These are phyloP conservation scores for Phytophthora syringae DNA, from an alignment of 352 stramenopile species.

Conservation along the genomic window DNA sequence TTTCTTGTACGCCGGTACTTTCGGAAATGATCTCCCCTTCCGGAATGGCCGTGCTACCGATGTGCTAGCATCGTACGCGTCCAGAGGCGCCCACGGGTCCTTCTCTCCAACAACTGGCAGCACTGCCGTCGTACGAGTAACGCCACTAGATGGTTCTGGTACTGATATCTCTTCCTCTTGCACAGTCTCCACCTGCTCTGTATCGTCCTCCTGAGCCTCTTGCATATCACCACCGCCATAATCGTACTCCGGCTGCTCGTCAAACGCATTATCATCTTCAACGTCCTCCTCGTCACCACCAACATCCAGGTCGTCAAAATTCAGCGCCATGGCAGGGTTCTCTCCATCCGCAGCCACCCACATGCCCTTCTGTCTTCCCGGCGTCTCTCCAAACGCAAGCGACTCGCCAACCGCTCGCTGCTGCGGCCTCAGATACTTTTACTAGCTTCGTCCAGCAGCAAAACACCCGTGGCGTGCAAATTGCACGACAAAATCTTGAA, in stretches of 20 bases:
- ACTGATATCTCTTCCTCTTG: conserved; percentile 6
- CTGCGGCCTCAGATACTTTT: conserved; percentile 61
- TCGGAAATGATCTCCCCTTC: conserved; percentile 77
- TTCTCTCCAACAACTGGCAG: conserved; percentile 38
- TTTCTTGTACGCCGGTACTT: conserved; percentile 48
- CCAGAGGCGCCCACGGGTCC: conserved; percentile 74
- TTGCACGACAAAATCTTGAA: conserved; percentile 88
- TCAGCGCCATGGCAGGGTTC: conserved; percentile 39
- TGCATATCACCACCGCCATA: conserved; percentile 39
- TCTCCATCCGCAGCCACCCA: conserved; percentile 29
- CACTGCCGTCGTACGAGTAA: background rate
- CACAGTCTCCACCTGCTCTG: conserved; percentile 1
- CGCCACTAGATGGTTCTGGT: background rate
- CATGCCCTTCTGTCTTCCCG: conserved; percentile 23
- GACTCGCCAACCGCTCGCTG: conserved; percentile 21
- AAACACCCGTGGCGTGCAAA: conserved; percentile 69
- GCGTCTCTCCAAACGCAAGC: conserved; percentile 35
- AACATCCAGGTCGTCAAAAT: conserved; percentile 55
- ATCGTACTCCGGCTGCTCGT: conserved; percentile 40
- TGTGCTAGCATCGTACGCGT: conserved; percentile 80
- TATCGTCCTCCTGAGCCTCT: conserved; percentile 25
- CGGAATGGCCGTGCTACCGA: conserved; percentile 71
- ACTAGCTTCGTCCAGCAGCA: conserved; percentile 82
- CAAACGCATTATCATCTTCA: conserved; percentile 27
- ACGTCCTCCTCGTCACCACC: conserved; percentile 36